phyloP scores from a whole-genome alignment of 2,329 filamentous ascomycete species.

The Phaeophleospora eucalypticola region DNA sequence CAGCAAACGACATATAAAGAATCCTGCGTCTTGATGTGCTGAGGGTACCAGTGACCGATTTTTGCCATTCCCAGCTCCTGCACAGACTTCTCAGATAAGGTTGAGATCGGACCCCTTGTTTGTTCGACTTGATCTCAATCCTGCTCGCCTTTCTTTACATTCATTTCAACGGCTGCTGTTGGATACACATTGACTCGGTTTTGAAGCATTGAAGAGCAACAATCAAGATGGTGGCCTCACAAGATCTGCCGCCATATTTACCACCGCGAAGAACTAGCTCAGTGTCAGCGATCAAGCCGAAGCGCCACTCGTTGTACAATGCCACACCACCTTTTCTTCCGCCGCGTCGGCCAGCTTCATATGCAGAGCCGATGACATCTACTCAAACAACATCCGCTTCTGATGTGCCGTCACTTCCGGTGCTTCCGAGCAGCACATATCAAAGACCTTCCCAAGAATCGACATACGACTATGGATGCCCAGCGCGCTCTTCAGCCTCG shows the following conservation, averaged over 20 bases:
- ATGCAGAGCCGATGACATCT: not conserved
- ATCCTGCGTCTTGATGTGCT: not conserved
- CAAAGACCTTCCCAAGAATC: not conserved
- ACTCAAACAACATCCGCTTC: not conserved
- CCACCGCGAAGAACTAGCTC: conserved; percentile 19
- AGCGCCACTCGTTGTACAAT: conserved; percentile 7
- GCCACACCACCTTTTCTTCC: conserved; percentile 14
- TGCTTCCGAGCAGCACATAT: not conserved
- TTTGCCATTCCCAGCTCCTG: not conserved
- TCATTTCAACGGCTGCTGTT: not conserved
- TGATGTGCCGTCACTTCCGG: not conserved
- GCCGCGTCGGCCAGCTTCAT: conserved; percentile 10
- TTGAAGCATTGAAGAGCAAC: too few species aligned
- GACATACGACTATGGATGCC: conserved; percentile 1
- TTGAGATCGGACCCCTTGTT: not conserved
- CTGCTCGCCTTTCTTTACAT: not conserved
- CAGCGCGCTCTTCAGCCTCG: too few species aligned
- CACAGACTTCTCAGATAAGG: not conserved
- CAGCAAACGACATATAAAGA: conserved; percentile 9
- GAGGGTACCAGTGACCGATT: too few species aligned
- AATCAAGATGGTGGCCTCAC: not conserved
- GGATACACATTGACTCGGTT: too few species aligned
- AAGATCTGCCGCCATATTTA: conserved; percentile 6
- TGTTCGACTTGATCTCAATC: not conserved
- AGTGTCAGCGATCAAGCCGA: conserved; percentile 12